Conservation (phyloP, 169 alveolate genomes). For the Plasmodium vivax region DNA sequence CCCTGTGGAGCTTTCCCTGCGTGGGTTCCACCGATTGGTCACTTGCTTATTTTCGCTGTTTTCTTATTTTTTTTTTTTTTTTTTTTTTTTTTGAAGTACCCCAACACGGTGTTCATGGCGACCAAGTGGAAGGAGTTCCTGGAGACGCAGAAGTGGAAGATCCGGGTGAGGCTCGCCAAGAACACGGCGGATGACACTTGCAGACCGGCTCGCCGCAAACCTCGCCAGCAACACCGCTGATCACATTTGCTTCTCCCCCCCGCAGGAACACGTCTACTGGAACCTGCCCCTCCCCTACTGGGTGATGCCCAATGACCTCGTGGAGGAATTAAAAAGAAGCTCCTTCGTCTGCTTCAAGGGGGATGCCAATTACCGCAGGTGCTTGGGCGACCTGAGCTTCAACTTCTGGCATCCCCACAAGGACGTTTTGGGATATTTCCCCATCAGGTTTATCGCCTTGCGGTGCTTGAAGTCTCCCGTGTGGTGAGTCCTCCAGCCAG, state of each 20-base stretch:
- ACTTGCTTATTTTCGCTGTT: not conserved
- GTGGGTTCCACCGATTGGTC: not conserved
- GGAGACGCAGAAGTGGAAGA: slow-evolving; percentile 18
- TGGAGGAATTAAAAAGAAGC: slow-evolving; percentile 38
- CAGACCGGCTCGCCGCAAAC: too few species aligned
- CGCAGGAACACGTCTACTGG: slow-evolving; percentile 59
- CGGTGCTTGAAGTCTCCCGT: slow-evolving; percentile 54
- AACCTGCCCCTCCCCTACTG: slow-evolving; percentile 61
- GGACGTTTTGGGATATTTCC: slow-evolving; percentile 48
- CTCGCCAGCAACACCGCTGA: too few species aligned
- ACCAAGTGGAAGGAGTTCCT: slow-evolving; percentile 50
- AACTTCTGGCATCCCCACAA: slow-evolving; percentile 34
- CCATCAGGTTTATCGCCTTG: slow-evolving; percentile 30
- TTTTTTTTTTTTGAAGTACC: slow-evolving; percentile 18
- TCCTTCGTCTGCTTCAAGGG: slow-evolving; percentile 58
- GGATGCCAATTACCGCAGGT: slow-evolving; percentile 64
- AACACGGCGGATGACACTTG: not conserved
- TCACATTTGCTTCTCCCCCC: not conserved
- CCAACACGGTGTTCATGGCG: slow-evolving; percentile 65
- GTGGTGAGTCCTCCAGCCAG: slow-evolving; percentile 2
- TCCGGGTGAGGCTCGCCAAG: slow-evolving; percentile 3
- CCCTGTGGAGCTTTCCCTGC: not conserved
- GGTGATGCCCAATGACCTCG: slow-evolving; percentile 31
- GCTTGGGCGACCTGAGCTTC: slow-evolving; percentile 52
- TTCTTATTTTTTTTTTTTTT: not conserved